Evolutionary conservation across 495 filamentous ascomycete genomes (phyloP), one percentile per base, ranked within the genome.

Genomic region (Eremomyces bilateralis): DNA sequence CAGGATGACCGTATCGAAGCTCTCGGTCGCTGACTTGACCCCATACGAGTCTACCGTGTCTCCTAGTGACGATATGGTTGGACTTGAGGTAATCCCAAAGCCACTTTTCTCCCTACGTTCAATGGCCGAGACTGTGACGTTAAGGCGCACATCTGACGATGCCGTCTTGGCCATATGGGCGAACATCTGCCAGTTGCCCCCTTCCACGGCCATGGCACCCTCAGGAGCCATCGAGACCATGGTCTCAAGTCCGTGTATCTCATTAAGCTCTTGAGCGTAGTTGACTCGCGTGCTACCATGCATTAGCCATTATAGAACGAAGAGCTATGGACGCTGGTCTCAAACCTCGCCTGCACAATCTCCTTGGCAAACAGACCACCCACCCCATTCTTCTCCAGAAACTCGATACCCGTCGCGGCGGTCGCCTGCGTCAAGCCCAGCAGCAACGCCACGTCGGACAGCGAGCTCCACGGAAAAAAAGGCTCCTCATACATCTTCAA

Each of bases 171-270:
- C 55, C 78, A 92, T 93, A 5, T 66, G 60, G 1, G 70, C 65
- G 46, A 99, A 99, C 28, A 95, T 94, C 49, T 70, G 73, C 85
- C 83, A 99, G 46, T 99, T 99, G 1, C 88, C 88, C 1, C 84
- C 83, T 4, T 69, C 54, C 4, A 97, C 64, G 3, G 73, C 54
- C 44, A 83, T 69, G 0, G 84, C 80, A 3, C 81, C 80, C 33
- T 88, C 76, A 0, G 82, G 73, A 1, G 84, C 79, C 80, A 95
- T 80, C 48, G 80, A 76, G 12, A 93, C 88, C 76, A 94, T 85
- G 0, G 83, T 71, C 42, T 85, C 81, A 6, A 99, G 52, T 2
- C 80, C 90, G 46, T 99, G 85, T 20, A 95, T 88, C 29, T 72
- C 51, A 2, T 55, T 61, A 4, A 97, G 49, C 40, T 99, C 94